These are phyloP conservation scores for Penicillium occitanis DNA, from an alignment of 2,329 filamentous ascomycete genomes.

Conservation along the genomic window DNA sequence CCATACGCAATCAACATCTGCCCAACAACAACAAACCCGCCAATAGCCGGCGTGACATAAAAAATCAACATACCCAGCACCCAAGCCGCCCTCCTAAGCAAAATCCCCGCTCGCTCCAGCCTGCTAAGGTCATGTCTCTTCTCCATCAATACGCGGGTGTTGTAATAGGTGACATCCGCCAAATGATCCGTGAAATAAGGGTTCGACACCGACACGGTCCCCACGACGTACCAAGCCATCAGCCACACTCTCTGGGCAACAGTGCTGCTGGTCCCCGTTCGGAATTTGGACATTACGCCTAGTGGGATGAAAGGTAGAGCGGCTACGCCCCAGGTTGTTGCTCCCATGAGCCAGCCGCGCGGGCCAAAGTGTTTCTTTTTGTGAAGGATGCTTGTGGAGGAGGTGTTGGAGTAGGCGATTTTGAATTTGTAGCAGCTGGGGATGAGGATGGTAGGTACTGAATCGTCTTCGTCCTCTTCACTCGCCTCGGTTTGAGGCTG, in stretches of 20 bases:
- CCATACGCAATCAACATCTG: conserved; percentile 9
- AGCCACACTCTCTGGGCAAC: conserved; percentile 1
- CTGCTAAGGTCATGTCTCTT: background rate
- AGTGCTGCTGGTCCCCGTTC: background rate
- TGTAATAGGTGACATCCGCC: background rate
- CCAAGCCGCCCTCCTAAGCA: background rate
- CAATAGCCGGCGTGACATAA: conserved; percentile 4
- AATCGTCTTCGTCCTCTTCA: background rate
- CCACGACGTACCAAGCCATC: conserved; percentile 4
- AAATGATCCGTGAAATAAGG: conserved; percentile 1
- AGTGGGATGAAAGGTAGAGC: background rate
- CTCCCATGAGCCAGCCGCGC: background rate
- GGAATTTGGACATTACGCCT: conserved; percentile 9
- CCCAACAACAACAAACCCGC: background rate
- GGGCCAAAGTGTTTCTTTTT: background rate
- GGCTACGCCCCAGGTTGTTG: background rate
- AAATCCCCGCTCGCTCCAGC: background rate
- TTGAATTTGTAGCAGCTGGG: conserved; percentile 9
- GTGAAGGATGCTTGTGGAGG: background rate
- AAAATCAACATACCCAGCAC: background rate
- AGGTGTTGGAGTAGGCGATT: background rate
- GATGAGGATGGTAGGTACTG: background rate
- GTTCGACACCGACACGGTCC: background rate
- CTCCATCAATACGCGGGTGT: background rate
- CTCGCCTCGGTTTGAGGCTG: background rate